phyloP scores from a whole-genome alignment of 2,329 filamentous ascomycete genomes.

The Tolypocladium endophyticum region DNA sequence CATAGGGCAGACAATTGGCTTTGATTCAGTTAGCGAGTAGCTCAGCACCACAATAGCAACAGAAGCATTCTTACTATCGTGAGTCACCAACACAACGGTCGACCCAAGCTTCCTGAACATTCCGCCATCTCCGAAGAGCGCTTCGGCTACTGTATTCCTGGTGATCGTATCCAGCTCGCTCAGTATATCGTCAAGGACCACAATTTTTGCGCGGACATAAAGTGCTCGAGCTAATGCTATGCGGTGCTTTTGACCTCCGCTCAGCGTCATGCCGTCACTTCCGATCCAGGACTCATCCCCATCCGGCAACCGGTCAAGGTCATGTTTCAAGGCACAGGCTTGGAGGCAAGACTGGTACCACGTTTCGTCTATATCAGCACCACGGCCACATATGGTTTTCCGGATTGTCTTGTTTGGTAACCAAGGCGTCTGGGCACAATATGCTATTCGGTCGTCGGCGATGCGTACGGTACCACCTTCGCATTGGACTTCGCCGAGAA shows the following conservation, averaged over 20 bases:
- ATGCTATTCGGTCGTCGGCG: neutral
- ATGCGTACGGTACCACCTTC: neutral
- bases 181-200: constrained; percentile 3
- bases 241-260: constrained; percentile 19
- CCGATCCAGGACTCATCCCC: constrained; percentile 19
- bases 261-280: constrained; percentile 18
- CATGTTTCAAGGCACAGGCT: neutral
- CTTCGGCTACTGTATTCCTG: neutral
- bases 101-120: neutral
- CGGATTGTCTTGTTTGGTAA: neutral
- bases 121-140: neutral
- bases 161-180: neutral
- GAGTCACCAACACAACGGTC: neutral
- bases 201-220: neutral
- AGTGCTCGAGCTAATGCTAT: constrained; percentile 5
- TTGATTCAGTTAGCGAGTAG: neutral
- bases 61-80: neutral
- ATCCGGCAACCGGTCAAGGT: neutral
- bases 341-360: neutral
- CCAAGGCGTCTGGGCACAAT: neutral
- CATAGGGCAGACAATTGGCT: neutral
- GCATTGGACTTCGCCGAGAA: neutral
- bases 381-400: neutral
- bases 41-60: neutral
- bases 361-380: neutral